Base-by-base conservation (phyloP, 2,329 filamentous ascomycete genomes). In the Catunica adiposa region DNA sequence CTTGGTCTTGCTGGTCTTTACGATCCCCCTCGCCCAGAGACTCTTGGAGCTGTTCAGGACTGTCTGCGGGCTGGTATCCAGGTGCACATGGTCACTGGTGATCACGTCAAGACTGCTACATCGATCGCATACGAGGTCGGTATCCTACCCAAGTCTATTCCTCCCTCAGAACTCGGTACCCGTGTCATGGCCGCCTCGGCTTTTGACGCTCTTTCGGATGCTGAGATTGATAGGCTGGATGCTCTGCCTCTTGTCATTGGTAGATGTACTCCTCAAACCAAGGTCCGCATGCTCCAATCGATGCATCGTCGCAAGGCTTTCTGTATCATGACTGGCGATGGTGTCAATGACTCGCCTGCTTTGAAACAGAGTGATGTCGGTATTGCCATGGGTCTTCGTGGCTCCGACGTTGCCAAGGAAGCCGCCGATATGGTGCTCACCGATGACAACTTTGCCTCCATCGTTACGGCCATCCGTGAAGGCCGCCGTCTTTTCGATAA, bases 391-490 rank as follows among this genome's bases (percentile, higher is more conserved):
- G 82, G 83, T 51, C 71, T 79, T 60, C 74, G 80, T 44, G 83
- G 83, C 15, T 83, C 79, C 47, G 83, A 86, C 63, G 83, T 87
- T 8, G 83, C 83, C 59, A 86, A 86, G 63, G 82, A 92, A 67
- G 87, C 87, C 2, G 84, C 86, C 1, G 87, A 94, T 64, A 92
- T 94, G 75, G 86, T 94, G 37, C 72, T 94, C 42, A 89, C 86
- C 0, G 86, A 92, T 64, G 87, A 92, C 67, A 89, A 94, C 68
- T 94, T 94, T 64, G 85, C 87, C 9, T 88, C 83, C 26, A 86
- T 86, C 56, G 75, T 86, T 42, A 82, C 79, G n/a, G 82, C 79
- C 34, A 80, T 86, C 48, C 77, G 83, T 64, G 82, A 86, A 66
- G 83, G 83, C 11, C 76, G 83, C 44, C 72, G 82, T 38, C 72